Evolutionary conservation across 1,139 yeast genomes (phyloP), one percentile per base, ranked within the genome.

Genomic region (Blastobotrys buckinghamii): DNA sequence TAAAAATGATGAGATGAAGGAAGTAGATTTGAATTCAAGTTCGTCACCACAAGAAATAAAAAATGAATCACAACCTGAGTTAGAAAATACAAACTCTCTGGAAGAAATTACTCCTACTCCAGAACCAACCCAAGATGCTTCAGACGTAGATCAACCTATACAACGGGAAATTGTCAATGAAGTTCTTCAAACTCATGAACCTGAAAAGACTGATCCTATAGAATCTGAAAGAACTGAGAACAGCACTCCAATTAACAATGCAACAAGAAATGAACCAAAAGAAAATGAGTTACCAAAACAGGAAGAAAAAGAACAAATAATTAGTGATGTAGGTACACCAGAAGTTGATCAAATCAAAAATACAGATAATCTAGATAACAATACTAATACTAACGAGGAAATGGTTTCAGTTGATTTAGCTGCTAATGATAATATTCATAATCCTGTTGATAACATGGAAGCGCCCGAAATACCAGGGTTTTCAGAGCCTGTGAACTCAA

Each of bases 51-150:
- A 51, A 15, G 41, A 33, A 16, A 34, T 24, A 9, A 44, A 42
- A 34, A 59, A 47, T 10, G 59, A 38, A 35, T 47, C 44, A 22
- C 54, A 51, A 15, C 32, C 29, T 26, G 29, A 19, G 3, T 41
- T 13, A 15, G 45, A 44, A 30, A 16, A 32, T 38, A 33, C 29
- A 15, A 33, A 42, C 19, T 44, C 17, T 16, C 47, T 45, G 34
- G 32, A 13, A 13, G 32, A 29, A 12, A 13, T 29, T 29, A n/a
- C n/a, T n/a, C n/a, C n/a, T n/a, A n/a, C n/a, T n/a, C n/a, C n/a
- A n/a, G n/a, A n/a, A n/a, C n/a, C n/a, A n/a, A n/a, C n/a, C n/a
- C n/a, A n/a, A n/a, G n/a, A n/a, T n/a, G n/a, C n/a, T n/a, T n/a
- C n/a, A n/a, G n/a, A n/a, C n/a, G 32, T 29, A 3, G 32, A 29